Evolutionary conservation across 2,329 filamentous ascomycete species (phyloP).

Genomic region (Trichoderma oligosporum): DNA sequence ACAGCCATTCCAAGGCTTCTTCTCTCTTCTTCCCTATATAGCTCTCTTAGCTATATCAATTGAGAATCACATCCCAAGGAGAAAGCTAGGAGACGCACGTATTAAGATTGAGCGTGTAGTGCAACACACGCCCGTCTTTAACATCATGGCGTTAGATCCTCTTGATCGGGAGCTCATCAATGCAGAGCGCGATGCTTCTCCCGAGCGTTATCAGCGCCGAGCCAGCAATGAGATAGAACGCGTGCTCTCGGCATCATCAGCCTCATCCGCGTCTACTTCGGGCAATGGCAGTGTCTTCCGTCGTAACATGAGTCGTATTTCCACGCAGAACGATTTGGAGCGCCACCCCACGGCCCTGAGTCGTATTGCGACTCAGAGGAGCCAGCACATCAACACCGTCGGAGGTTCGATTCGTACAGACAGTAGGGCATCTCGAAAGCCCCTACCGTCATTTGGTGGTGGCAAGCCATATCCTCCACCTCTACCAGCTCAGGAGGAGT

Average conservation of each 20-base stretch:
- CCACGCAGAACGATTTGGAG: constrained; percentile 65
- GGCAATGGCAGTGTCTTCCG: constrained; percentile 37
- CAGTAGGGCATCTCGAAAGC: constrained; percentile 50
- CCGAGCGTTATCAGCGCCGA: constrained; percentile 37
- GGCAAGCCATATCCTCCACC: constrained; percentile 72
- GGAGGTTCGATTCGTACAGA: constrained; percentile 44
- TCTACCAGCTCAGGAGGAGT: constrained; percentile 67
- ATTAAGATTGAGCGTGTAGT: not conserved
- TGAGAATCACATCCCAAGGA: not conserved
- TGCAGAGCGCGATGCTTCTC: constrained; percentile 54
- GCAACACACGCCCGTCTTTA: no score
- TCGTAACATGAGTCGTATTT: constrained; percentile 55
- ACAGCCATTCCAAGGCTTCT: not conserved
- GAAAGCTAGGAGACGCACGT: not conserved
- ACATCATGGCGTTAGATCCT: constrained; percentile 40
- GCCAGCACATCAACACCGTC: constrained; percentile 70
- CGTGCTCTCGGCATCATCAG: constrained; percentile 51
- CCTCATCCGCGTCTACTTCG: constrained; percentile 47
- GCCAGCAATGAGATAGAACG: constrained; percentile 57
- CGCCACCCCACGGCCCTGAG: constrained; percentile 65
- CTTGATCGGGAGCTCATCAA: constrained; percentile 52
- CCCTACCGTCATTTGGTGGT: constrained; percentile 65
- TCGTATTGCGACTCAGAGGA: constrained; percentile 66
- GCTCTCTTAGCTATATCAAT: not conserved
- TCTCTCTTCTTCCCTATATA: not conserved